Evolutionary conservation across 225 moss, liverwort and hornwort species (phyloP), one percentile per base, ranked within the genome.

Genomic region (Physcomitrium patens): DNA sequence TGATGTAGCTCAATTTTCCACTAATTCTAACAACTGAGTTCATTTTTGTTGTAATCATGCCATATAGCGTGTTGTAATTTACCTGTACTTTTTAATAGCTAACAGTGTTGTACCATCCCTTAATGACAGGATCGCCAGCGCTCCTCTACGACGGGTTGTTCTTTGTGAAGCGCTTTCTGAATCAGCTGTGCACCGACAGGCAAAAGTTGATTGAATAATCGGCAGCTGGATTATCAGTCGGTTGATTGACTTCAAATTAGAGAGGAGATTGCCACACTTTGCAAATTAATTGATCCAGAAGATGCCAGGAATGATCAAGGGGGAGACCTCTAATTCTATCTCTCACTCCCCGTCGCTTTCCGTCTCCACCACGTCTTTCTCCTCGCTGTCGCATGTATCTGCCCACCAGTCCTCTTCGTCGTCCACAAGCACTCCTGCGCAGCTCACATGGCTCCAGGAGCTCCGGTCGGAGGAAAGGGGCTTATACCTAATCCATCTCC

Each of bases 281-380:
- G 78, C 67, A 56, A 60, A 69, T 48, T 67, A 58, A 24, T 55
- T 56, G 51, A 42, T 69, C 56, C 78, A 83, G 88, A 86, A 81
- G 92, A 90, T 92, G 90, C 92, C 92, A 81, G 92, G 92, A 86
- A 86, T 89, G 90, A 90, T 88, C 56, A 86, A 85, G 79, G 92
- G 79, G 82, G 88, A 90, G 78, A 71, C 81, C 74, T 82, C 85
- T 37, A 79, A 83, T 83, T 84, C 90, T 23, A 70, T 92, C 47
- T 84, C 90, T n/a, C 86, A 90, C 74, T 90, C 92, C 5, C 80
- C 92, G 12, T 81, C 90, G 1, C 78, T 88, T 28, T 90, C 90
- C 12, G 86, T 86, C 10, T 88, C 92, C 16, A 85, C 82, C 53
- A 84, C 81, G 63, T 90, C 88, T 14, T 77, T 84, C 81, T 83